Evolutionary conservation across 148 eudicot genomes (phyloP), one percentile per base, ranked within the genome.

Genomic region (Vaccinium macrocarpon): DNA sequence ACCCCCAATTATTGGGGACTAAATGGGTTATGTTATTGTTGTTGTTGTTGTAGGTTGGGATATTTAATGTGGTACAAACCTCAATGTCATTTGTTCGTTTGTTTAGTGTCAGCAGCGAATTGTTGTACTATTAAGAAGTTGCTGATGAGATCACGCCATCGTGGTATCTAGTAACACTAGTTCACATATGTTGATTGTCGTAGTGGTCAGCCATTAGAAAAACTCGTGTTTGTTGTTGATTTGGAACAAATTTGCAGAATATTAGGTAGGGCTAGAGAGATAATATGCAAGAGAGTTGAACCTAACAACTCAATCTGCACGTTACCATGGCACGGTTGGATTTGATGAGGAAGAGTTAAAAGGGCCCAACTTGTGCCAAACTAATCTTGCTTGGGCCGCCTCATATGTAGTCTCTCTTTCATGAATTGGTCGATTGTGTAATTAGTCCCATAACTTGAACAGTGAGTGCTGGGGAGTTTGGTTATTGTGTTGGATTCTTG

Each of bases 331-430:
- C 5, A 27, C 35, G 12, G 72, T 25, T 25, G 72, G 72, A 66
- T 32, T 66, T 27, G 72, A 66, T 66, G 72, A 25, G 35, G 35
- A 11, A 4, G 35, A 11, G 72, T 25, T 66, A 12, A 66, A 13
- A 66, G 12, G 27, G 35, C 35, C 15, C 72, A n/a, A 66, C 35
- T 15, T 11, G 72, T 66, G 72, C 12, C 72, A 12, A 66, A 66
- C 16, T 27, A 66, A 25, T 66, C 35, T 66, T 78, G 10, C 62
- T 78, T 77, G 14, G 53, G 57, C 80, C 27, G 21, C 81, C 81
- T 42, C 5, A 52, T 16, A 29, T 13, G 62, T 52, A 9, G 81
- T 52, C 81, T 78, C 9, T 52, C 42, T 53, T 14, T 23, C 62
- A 23, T 1, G 42, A 56, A 16, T 78, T 51, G 38, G 21, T 42